Evolutionary conservation across 2,329 filamentous ascomycete genomes (phyloP).

Genomic region (Alternaria solani): DNA sequence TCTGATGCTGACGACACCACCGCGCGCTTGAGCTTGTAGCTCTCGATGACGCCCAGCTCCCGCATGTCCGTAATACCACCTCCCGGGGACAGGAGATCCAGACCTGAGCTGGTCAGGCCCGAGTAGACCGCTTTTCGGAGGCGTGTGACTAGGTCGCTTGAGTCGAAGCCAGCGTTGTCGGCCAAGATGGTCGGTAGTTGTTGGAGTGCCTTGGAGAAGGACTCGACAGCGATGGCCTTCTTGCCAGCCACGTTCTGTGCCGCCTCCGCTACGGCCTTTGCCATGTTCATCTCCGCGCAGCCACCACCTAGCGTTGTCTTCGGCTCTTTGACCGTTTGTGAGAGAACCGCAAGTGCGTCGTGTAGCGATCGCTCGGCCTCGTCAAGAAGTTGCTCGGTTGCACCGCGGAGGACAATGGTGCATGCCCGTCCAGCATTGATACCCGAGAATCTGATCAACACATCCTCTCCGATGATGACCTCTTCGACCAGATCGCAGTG

Average conservation of each 20-base stretch:
- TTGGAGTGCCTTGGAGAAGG: slow-evolving; percentile 86
- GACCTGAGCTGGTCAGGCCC: slow-evolving; percentile 87
- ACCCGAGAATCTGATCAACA: slow-evolving; percentile 95
- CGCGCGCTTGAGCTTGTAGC: slow-evolving; percentile 98
- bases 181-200: slow-evolving; percentile 96
- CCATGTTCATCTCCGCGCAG: slow-evolving; percentile 98
- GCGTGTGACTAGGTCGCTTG: slow-evolving; percentile 88
- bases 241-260: slow-evolving; percentile 96
- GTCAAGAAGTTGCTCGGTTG: slow-evolving; percentile 95
- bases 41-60: slow-evolving; percentile 93
- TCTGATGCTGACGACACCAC: slow-evolving; percentile 96
- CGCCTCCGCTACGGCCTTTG: slow-evolving; percentile 93
- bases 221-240: slow-evolving; percentile 90
- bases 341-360: slow-evolving; percentile 93
- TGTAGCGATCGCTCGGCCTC: slow-evolving; percentile 96
- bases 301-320: slow-evolving; percentile 93
- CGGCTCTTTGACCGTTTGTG: slow-evolving; percentile 94
- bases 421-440: slow-evolving; percentile 93
- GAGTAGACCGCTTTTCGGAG: slow-evolving; percentile 95
- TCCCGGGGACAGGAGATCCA: slow-evolving; percentile 88
- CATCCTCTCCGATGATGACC: slow-evolving; percentile 98
- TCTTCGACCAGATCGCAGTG: slow-evolving; percentile 97
- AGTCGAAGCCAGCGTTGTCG: slow-evolving; percentile 96
- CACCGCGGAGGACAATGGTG: slow-evolving; percentile 94
- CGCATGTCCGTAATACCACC: slow-evolving; percentile 96